Evolutionary conservation across 306 rosid genomes (phyloP).

Genomic region (Corylus americana): DNA sequence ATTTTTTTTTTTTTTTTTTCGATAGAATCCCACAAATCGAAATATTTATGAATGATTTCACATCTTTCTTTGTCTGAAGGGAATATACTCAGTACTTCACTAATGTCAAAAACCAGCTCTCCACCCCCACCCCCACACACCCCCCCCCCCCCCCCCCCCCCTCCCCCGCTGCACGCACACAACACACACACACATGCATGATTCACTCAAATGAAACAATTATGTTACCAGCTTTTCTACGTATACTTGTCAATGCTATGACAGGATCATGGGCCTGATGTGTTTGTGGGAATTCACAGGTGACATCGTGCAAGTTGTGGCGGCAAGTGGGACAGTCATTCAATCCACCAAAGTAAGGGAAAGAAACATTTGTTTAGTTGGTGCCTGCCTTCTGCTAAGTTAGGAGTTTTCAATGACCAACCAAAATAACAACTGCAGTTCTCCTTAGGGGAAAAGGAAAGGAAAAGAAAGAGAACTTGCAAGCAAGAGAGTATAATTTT

Average conservation of each 20-base stretch:
- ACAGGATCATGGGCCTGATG: slow-evolving; percentile 20
- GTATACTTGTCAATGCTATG: not conserved
- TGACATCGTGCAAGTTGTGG: slow-evolving; percentile 95
- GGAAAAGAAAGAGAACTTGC: not conserved
- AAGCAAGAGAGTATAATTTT: not conserved
- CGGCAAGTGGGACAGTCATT: slow-evolving; percentile 98
- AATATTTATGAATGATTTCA: not conserved
- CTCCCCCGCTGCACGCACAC: no score
- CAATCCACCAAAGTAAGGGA: slow-evolving; percentile 94
- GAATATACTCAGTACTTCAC: not conserved
- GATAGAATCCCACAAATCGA: not conserved
- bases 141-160: no score
- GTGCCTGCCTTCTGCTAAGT: not conserved
- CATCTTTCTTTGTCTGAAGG: not conserved
- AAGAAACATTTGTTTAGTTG: slow-evolving; percentile 1
- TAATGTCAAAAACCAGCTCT: not conserved
- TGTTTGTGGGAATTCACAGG: slow-evolving; percentile 52
- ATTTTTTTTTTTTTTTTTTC: no score
- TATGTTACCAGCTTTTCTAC: not conserved
- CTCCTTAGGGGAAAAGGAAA: not conserved
- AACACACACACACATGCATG: not conserved
- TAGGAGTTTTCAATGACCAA: not conserved
- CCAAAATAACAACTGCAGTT: not conserved
- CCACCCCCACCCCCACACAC: no score
- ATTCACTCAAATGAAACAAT: not conserved